Evolutionary conservation across 345 rosid species (phyloP), one percentile per base, ranked within the genome.

Genomic region (Eucalyptus pauciflora): DNA sequence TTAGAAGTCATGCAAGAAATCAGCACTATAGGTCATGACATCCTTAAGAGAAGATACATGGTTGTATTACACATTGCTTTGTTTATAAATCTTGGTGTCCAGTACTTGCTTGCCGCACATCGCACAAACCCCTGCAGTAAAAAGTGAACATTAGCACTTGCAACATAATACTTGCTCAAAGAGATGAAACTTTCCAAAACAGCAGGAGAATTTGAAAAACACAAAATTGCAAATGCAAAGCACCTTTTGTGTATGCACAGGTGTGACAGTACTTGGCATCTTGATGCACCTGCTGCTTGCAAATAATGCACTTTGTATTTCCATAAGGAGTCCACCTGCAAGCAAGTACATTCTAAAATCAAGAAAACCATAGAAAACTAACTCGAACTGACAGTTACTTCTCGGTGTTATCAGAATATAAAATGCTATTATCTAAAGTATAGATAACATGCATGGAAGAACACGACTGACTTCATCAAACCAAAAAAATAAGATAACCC

Each of bases 61-160:
- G 24, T 25, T 48, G 85, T 18, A 50, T 93, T 92, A 97, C 20
- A 93, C 99, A 93, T 98, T 98, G 93, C 99, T 98, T 89, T 98
- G 99, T 93, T 96, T 98, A 93, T 98, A 98, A 69, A 95, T 58
- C 96, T 98, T 98, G 60, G 99, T 98, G 94, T 98, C 99, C 13
- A 98, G 94, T 37, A 98, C 99, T 94, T 98, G 99, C 93, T 98
- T 98, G 49, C 99, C 99, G 6, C 99, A 98, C 99, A 98, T 96
- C 0, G 98, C 99, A 87, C 99, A 96, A n/a, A 98, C 96, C 56
- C 99, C 99, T 98, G 93, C 89, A 93, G 33, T 41, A 86, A 17
- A 69, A 51, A 92, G 24, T 85, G 46, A 81, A 88, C 56, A 41
- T 90, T 62, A 89, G 62, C 49, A 90, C 52, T 83, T 24, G 81